Conservation (phyloP, 2,329 filamentous ascomycete species). For the Fusarium nodosum region DNA sequence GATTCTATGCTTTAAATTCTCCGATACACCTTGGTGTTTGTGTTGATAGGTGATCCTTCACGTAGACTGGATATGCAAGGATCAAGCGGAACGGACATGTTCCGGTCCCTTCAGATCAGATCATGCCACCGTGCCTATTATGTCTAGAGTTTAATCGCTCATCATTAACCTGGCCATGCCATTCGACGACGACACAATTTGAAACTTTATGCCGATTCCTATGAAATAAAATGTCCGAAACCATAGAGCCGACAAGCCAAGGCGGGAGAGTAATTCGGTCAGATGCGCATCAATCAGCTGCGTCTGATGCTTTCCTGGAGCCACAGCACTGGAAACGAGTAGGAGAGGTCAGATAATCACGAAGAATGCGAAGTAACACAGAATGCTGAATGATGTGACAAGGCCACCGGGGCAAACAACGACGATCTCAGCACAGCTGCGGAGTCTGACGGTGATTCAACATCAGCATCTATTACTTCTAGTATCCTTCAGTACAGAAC, state of each 20-base stretch:
- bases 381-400: neutral
- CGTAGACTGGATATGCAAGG: neutral
- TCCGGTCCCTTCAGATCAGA: neutral
- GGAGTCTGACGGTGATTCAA: slow-evolving; percentile 33
- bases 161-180: neutral
- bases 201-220: neutral
- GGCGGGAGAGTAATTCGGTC: neutral
- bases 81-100: neutral
- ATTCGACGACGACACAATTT: neutral
- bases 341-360: slow-evolving; percentile 22
- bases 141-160: neutral
- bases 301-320: slow-evolving; percentile 26
- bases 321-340: slow-evolving; percentile 43
- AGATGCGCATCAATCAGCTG: neutral
- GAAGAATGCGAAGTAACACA: neutral
- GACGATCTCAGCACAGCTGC: slow-evolving; percentile 17
- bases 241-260: neutral
- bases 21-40: too few relatives aligned
- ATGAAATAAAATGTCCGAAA: neutral
- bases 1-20: neutral
- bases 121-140: neutral
- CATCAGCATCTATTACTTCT: slow-evolving; percentile 38
- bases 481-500: slow-evolving; percentile 45
- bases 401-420: neutral
- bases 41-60: fast-evolving